Base-by-base conservation (phyloP, 345 rosid species). In the Eucalyptus curtisii region DNA sequence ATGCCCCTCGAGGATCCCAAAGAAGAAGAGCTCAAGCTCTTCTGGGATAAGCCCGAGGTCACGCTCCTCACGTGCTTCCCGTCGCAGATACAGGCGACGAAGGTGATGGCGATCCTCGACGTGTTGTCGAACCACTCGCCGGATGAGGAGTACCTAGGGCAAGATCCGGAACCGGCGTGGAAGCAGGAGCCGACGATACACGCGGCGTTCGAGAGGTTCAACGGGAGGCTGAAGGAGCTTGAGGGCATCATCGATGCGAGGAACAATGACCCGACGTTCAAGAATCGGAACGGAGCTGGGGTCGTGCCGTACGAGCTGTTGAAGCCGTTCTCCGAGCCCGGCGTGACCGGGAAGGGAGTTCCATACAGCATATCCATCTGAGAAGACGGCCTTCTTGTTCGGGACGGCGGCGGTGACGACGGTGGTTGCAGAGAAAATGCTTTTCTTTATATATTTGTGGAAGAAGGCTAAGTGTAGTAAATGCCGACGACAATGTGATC, bases 61-160 rank as follows among this genome's bases (percentile, higher is more conserved):
- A 31, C 49, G 22, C 93, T 95, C 4, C 57, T 94, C 22, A 31
- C 24, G 12, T 88, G 92, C 49, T 94, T 91, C 88, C 95, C 95
- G 30, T 91, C 95, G 1, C 90, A 91, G 86, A 48, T 92, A 20
- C 96, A 94, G 79, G 96, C 97, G 10, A 89, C 93, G 3, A 92
- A 61, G 66, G 89, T 90, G 47, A 93, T 93, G 95, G 92, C 93
- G 10, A 64, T 94, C 44, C 85, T 93, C 22, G 92, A 92, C 85
- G 93, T 92, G 84, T 57, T 93, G 45, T 93, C 96, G 3, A 91
- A n/a, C 22, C 96, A 93, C 90, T 93, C 94, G 10, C 92, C 92
- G 9, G 95, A 94, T 53, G 96, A 94, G 91, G 96, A 94, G 89
- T 93, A 94, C 86, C 11, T 94, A 3, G 96, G 95, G 24, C 86